phyloP scores from a whole-genome alignment of 148 eudicot species.

The Arctostaphylos glauca region DNA sequence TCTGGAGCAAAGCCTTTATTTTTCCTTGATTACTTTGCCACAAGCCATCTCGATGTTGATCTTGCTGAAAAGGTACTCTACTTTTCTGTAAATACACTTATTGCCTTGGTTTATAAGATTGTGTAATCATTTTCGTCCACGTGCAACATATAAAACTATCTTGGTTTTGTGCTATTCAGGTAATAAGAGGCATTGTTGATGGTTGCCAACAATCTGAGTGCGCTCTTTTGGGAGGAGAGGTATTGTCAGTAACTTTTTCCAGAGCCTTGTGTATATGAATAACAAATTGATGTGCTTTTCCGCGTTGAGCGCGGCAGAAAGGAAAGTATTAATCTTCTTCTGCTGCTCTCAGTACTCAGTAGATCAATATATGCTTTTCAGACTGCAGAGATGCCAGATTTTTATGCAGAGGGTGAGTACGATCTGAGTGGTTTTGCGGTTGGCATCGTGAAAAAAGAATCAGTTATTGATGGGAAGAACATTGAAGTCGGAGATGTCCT shows the following conservation, averaged over 20 bases:
- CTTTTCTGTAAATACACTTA: background rate
- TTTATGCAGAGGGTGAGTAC: conserved; percentile 88
- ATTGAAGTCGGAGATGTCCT: conserved; percentile 79
- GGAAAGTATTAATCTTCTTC: background rate
- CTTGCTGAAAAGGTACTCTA: conserved; percentile 76
- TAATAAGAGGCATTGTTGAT: conserved; percentile 83
- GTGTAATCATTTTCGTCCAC: background rate
- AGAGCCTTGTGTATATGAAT: background rate
- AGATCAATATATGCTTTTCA: conserved; percentile 28
- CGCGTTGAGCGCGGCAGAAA: background rate
- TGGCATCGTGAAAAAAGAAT: conserved; percentile 78
- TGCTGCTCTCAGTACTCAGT: background rate
- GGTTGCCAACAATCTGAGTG: conserved; percentile 96
- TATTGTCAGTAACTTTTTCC: conserved; percentile 25
- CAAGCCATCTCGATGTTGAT: conserved; percentile 92
- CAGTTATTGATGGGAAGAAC: conserved; percentile 81
- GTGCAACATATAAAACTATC: background rate
- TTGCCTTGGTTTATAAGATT: background rate
- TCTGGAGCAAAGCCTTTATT: conserved; percentile 95
- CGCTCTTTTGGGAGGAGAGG: conserved; percentile 96
- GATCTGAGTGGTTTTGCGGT: conserved; percentile 99
- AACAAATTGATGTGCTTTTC: background rate
- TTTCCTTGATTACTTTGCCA: conserved; percentile 93
- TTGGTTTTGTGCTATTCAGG: conserved; percentile 42
- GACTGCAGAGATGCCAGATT: conserved; percentile 99